A percentile compares a stretch with the other conserved stretches of the same genome.
Conservation (phyloP, 352 stramenopile species). For the Pythium scleroteichum region DNA sequence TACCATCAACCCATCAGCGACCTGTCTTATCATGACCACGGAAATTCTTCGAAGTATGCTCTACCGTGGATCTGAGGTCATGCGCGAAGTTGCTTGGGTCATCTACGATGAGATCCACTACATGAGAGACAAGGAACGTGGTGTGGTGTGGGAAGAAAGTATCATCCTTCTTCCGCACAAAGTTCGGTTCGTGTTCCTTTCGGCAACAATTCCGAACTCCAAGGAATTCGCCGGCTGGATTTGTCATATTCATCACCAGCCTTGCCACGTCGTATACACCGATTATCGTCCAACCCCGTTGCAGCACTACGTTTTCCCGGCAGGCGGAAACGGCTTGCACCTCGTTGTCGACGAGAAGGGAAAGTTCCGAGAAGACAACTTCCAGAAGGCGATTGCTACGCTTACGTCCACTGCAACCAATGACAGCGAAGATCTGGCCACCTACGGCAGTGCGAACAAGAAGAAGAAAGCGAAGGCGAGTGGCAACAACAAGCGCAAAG, state of each 20-base stretch:
- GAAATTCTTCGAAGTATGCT: constrained; percentile 99
- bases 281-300: constrained; percentile 99
- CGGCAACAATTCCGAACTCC: constrained; percentile 98
- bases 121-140: constrained; percentile 98
- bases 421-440: constrained; percentile 75
- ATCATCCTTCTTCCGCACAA: constrained; percentile 99
- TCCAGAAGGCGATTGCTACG: constrained; percentile 91
- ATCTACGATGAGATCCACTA: constrained; percentile 99
- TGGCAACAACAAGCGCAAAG: constrained; percentile 88
- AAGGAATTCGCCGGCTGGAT: constrained; percentile 98
- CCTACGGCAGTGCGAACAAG: constrained; percentile 77
- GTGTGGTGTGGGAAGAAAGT: constrained; percentile 98
- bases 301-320: constrained; percentile 99
- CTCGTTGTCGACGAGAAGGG: constrained; percentile 99
- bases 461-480: constrained; percentile 47
- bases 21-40: constrained; percentile 97
- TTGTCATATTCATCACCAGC: constrained; percentile 98
- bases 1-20: constrained; percentile 98
- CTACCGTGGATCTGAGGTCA: constrained; percentile 97
- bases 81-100: constrained; percentile 98
- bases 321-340: constrained; percentile 95
- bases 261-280: constrained; percentile 99
- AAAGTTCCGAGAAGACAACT: constrained; percentile 98
- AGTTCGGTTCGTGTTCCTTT: constrained; percentile 99
- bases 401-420: constrained; percentile 59